Evolutionary conservation across 345 rosid genomes (phyloP), one percentile per base, ranked within the genome.

Genomic region (Camelina sativa): DNA sequence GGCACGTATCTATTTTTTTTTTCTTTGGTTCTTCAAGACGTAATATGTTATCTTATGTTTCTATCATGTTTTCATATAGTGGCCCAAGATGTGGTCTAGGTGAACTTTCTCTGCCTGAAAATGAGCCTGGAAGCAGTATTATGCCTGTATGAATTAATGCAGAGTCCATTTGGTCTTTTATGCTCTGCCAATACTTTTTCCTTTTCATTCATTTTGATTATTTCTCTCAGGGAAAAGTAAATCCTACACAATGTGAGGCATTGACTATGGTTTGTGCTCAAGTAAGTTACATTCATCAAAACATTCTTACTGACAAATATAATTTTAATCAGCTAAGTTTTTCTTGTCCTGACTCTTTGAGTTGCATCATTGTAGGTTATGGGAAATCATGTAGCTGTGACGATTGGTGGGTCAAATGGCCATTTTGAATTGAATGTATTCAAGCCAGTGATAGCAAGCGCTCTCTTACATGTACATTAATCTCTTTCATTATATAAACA

Each of bases 31-130:
- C 23, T 43, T 62, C 16, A 23, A 46, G 48, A 6, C 28, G 54
- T 78, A 22, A 16, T 7, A 46, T 68, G 48, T 54, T 71, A 47
- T 80, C 76, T 75, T 62, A 64, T 55, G 35, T 62, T 13, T 46
- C 64, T 11, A n/a, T 17, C 20, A 60, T 79, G 75, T 77, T 57
- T 79, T 78, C 38, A 32, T 69, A 62, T 82, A 89, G 98, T 59
- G 98, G 97, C 75, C 98, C 98, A 57, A 86, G 97, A 70, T 93
- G 96, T 57, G 98, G 98, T 70, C 96, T 93, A 23, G 98, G 98
- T 66, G 98, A 93, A 79, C 97, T 93, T 67, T 81, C 85, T 85
- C 96, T 93, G 75, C 98, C 97, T 76, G 98, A 93, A 87, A 93
- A 93, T 73, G 98, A 93, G 84, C 96, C 96, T 12, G 98, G 97